These are phyloP conservation scores for Pedinophyceae sp. DNA, from an alignment of 139 green algal genomes.

Conservation along the genomic window DNA sequence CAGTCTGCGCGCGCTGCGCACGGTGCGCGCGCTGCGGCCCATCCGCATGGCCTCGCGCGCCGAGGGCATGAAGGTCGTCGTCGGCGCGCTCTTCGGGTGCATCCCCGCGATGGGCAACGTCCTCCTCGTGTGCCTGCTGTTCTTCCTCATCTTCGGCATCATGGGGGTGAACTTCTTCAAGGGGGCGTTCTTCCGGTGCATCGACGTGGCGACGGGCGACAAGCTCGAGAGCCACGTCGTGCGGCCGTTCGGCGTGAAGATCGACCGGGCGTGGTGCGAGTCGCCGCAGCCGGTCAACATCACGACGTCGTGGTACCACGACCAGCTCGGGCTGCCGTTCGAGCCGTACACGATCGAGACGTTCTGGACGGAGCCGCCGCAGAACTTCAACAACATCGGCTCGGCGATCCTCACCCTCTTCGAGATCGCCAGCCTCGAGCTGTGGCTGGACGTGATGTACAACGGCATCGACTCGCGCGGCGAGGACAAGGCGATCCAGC, in stretches of 20 bases:
- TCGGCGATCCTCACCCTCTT: constrained; percentile 6
- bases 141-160: constrained; percentile 59
- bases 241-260: constrained; percentile 17
- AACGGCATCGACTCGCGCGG: not conserved
- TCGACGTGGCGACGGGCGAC: not conserved
- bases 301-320: not conserved
- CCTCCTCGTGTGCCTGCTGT: constrained; percentile 36
- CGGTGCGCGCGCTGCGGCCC: constrained; percentile 34
- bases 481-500: not conserved
- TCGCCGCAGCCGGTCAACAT: not conserved
- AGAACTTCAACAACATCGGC: constrained; percentile 9
- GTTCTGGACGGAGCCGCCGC: not conserved
- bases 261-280: constrained; percentile 15
- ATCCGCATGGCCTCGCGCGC: constrained; percentile 30
- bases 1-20: constrained; percentile 28
- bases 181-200: constrained; percentile 9
- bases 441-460: constrained; percentile 4
- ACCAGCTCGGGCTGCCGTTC: constrained; percentile 7
- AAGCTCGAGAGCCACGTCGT: constrained; percentile 9
- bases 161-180: constrained; percentile 40
- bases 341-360: constrained; percentile 4
- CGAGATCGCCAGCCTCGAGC: constrained; percentile 6
- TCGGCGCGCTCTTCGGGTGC: constrained; percentile 33
- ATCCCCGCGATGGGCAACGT: constrained; percentile 43
- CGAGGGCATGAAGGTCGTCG: constrained; percentile 43